Percentiles rank a stretch among this genome's conserved stretches.
Conservation (phyloP, 805 yeast genomes). For the Lachancea lanzarotensis region DNA sequence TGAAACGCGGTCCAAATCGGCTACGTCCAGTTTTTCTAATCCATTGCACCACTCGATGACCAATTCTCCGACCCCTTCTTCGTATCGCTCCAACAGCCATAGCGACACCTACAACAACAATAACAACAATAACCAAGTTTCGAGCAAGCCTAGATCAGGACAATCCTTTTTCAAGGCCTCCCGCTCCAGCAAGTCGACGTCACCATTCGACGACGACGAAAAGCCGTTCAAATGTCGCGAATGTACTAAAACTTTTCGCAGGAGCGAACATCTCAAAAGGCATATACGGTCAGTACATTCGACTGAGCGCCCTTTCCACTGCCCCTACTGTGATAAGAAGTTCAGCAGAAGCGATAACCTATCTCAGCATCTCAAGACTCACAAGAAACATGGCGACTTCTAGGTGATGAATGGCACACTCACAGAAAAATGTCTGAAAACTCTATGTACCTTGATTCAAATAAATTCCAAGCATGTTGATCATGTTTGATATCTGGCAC, state of each 20-base stretch:
- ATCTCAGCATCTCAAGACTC: slow-evolving; percentile 57
- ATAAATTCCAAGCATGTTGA: neutral
- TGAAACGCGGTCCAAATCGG: neutral
- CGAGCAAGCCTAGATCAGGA: slow-evolving; percentile 3
- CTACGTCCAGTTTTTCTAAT: neutral
- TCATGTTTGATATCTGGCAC: too few species aligned
- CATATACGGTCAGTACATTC: slow-evolving; percentile 64
- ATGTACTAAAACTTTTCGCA: slow-evolving; percentile 43
- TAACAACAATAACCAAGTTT: neutral
- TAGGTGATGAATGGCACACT: neutral
- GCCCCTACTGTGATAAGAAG: slow-evolving; percentile 51
- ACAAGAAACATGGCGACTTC: slow-evolving; percentile 32
- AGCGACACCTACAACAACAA: neutral
- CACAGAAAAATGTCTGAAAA: slow-evolving; percentile 1
- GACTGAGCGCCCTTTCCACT: slow-evolving; percentile 51
- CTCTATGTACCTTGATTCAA: slow-evolving; percentile 1
- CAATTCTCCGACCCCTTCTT: slow-evolving; percentile 4
- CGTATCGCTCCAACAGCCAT: slow-evolving; percentile 1
- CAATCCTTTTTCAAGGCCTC: slow-evolving; percentile 8
- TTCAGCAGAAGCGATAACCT: slow-evolving; percentile 64
- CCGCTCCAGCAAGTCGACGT: slow-evolving; percentile 7
- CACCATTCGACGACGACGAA: slow-evolving; percentile 24
- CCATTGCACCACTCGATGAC: neutral
- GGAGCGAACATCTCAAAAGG: slow-evolving; percentile 62
- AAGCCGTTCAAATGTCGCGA: slow-evolving; percentile 35